These are phyloP conservation scores for Lobosporangium transversale DNA, from an alignment of 192 early-diverging fungal genomes.

Conservation along the genomic window DNA sequence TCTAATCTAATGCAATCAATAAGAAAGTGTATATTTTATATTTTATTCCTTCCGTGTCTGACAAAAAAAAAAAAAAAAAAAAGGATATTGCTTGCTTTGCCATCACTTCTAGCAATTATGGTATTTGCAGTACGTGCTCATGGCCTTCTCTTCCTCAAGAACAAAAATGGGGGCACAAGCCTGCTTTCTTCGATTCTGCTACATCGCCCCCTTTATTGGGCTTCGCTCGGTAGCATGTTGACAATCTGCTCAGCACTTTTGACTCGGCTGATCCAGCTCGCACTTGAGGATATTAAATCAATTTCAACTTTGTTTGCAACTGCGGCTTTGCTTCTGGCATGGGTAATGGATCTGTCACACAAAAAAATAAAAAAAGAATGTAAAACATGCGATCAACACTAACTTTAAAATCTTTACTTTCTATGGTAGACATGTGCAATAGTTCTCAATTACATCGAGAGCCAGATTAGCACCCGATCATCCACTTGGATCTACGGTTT, in stretches of 20 bases:
- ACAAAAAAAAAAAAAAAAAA: no score
- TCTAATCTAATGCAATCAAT: background rate
- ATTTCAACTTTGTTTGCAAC: no score
- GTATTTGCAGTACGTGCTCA: background rate
- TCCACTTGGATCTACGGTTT: conserved; percentile 14
- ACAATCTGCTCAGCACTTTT: conserved; percentile 3
- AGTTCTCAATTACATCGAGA: conserved; percentile 11
- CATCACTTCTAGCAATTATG: background rate
- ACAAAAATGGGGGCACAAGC: no score
- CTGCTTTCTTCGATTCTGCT: background rate
- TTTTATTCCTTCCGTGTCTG: no score
- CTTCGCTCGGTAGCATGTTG: background rate
- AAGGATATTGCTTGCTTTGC: background rate
- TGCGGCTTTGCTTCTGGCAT: no score
- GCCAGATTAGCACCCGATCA: conserved; percentile 5
- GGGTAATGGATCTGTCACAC: no score
- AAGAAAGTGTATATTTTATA: background rate
- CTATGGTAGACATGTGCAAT: conserved; percentile 7
- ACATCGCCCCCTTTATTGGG: background rate
- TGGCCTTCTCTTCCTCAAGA: background rate
- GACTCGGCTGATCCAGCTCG: conserved; percentile 7
- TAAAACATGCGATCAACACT: background rate
- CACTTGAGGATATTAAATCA: background rate
- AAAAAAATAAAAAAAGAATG: background rate
- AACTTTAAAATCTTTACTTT: background rate